Evolutionary conservation across 139 green algal genomes (phyloP).

Genomic region (Limnomonas spitsbergensis): DNA sequence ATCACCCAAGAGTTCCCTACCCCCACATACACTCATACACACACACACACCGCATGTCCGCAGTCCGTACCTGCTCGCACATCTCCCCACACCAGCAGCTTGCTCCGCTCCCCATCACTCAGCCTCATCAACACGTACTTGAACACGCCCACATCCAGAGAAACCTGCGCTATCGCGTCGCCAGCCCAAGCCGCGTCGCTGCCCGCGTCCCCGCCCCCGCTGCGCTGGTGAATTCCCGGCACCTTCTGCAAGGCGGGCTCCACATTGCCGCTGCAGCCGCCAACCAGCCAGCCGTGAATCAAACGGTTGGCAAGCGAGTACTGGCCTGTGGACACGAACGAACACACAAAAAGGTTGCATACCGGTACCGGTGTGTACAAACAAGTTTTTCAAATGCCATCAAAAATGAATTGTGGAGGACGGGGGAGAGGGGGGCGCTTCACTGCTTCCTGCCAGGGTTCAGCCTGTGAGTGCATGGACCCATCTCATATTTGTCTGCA

Average conservation of each 20-base stretch:
- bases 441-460: too few relatives aligned
- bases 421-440: too few relatives aligned
- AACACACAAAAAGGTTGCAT: neutral
- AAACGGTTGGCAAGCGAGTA: slow-evolving; percentile 56
- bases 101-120: slow-evolving; percentile 28
- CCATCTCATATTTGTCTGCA: too few relatives aligned
- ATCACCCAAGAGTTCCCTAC: neutral
- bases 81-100: slow-evolving; percentile 71
- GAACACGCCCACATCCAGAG: slow-evolving; percentile 48
- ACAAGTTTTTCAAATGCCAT: too few relatives aligned
- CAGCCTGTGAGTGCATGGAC: too few relatives aligned
- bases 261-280: neutral
- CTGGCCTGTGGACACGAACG: slow-evolving; percentile 17
- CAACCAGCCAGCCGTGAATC: slow-evolving; percentile 49
- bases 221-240: neutral
- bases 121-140: slow-evolving; percentile 83
- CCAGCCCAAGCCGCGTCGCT: slow-evolving; percentile 23
- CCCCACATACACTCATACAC: neutral
- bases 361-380: too few relatives aligned
- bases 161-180: slow-evolving; percentile 30
- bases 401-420: too few relatives aligned
- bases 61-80: too few relatives aligned
- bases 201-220: neutral
- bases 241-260: neutral
- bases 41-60: too few relatives aligned